phyloP scores from a whole-genome alignment of 192 early-diverging fungal species.

The Entomortierella beljakovae region DNA sequence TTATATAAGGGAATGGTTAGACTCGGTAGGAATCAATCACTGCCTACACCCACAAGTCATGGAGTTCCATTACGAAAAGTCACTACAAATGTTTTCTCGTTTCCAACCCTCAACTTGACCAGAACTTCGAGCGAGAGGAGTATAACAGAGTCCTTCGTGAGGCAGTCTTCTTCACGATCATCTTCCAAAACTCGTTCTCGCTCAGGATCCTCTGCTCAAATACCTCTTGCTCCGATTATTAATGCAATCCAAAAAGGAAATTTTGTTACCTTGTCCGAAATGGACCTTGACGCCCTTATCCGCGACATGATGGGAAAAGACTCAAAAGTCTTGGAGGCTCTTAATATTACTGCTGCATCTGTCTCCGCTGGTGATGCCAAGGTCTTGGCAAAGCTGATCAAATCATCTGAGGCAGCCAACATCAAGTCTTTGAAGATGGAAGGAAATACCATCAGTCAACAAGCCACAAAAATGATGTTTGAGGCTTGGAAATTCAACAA shows the following conservation, averaged over 20 bases:
- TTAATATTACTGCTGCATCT: constrained; percentile 38
- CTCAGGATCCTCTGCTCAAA: constrained; percentile 12
- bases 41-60: constrained; percentile 39
- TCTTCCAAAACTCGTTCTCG: constrained; percentile 30
- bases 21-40: constrained; percentile 43
- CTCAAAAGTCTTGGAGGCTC: constrained; percentile 41
- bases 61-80: constrained; percentile 38
- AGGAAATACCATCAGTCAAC: constrained; percentile 51
- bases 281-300: constrained; percentile 41
- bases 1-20: constrained; percentile 36
- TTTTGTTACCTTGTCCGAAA: constrained; percentile 45
- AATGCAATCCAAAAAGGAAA: constrained; percentile 45
- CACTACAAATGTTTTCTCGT: constrained; percentile 48
- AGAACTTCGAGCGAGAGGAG: constrained; percentile 35
- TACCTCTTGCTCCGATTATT: constrained; percentile 47
- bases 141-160: not conserved
- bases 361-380: constrained; percentile 50
- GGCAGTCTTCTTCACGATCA: constrained; percentile 29
- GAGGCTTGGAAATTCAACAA: constrained; percentile 55
- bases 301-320: constrained; percentile 44
- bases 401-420: constrained; percentile 46
- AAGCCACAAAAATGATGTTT: constrained; percentile 51
- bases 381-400: constrained; percentile 51
- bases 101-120: constrained; percentile 46
- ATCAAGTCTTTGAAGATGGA: constrained; percentile 51